Evolutionary conservation across 345 rosid species (phyloP), one percentile per base, ranked within the genome.

Genomic region (Adansonia digitata): DNA sequence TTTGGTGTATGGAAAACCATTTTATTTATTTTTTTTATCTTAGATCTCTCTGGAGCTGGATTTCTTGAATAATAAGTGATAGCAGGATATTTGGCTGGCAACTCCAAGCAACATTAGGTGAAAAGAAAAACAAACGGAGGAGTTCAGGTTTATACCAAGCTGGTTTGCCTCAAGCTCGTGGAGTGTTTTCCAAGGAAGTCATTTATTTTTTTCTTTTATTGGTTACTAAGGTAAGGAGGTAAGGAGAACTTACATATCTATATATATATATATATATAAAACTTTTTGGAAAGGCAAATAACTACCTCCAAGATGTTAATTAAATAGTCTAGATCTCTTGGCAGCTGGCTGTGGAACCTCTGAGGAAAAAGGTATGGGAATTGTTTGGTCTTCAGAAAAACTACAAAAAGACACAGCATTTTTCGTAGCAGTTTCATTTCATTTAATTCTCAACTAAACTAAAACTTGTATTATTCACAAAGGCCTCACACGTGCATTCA

Each of bases 351-450:
- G 12, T 12, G 51, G 62, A 71, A 35, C 43, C 74, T 52, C 34
- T 20, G 65, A 45, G 61, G 73, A 63, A 71, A 48, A 18, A 15
- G 76, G 27, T 60, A 48, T 9, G 7, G 17, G 5, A 46, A 46
- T 29, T 45, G 5, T 68, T 27, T 48, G 8, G 42, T 9, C 15
- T 39, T 37, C 5, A 37, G 27, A 63, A 20, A 63, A 37, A n/a
- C 15, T 8, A 37, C n/a, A 7, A 4, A 67, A 66, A 48, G n/a
- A 13, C 34, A 17, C 26, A 45, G 22, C 20, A 53, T 55, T 77
- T 62, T 74, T 80, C 75, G 65, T 11, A 0, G 74, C 69, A 66
- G 69, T 76, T 76, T 76, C 80, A 20, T 15, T 72, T 72, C 66
- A 59, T 72, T 49, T 29, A 57, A n/a, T n/a, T n/a, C n/a, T n/a